Conservation (phyloP, 768 basidiomycete species). For the Lentinula lateritia region DNA sequence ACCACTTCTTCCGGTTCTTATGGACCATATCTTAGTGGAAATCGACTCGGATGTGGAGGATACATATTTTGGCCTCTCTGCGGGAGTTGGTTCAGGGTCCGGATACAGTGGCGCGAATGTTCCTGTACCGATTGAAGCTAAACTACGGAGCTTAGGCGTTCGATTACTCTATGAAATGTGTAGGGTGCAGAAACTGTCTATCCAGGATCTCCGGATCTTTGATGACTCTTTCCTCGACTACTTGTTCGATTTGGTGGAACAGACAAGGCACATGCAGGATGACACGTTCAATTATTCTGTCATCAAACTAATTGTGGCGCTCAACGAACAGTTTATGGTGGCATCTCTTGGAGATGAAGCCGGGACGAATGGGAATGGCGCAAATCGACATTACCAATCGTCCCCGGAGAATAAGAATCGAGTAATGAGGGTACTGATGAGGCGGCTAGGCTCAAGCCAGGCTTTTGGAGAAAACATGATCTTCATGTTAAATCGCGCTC, state of each 20-base stretch:
- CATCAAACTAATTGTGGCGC: slow-evolving; percentile 88
- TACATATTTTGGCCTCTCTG: slow-evolving; percentile 41
- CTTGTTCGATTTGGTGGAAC: slow-evolving; percentile 90
- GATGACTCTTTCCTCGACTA: slow-evolving; percentile 81
- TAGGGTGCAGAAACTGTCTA: slow-evolving; percentile 77
- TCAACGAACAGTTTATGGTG: slow-evolving; percentile 99
- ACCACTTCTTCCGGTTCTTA: slow-evolving; percentile 71
- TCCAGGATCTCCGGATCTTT: slow-evolving; percentile 79
- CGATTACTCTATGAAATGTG: slow-evolving; percentile 89
- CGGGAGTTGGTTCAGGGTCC: slow-evolving; percentile 3
- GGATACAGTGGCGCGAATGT: slow-evolving; percentile 33
- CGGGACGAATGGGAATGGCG: slow-evolving; percentile 1
- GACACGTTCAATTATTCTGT: slow-evolving; percentile 94
- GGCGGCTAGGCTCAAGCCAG: slow-evolving; percentile 80
- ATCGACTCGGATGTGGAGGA: slow-evolving; percentile 74
- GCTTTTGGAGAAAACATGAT: slow-evolving; percentile 99
- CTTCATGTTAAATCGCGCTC: slow-evolving; percentile 95
- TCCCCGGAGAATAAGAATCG: slow-evolving; percentile 57
- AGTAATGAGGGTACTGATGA: slow-evolving; percentile 76
- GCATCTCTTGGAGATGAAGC: slow-evolving; percentile 34
- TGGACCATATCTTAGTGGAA: slow-evolving; percentile 81
- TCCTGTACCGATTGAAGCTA: slow-evolving; percentile 77
- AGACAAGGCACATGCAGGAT: slow-evolving; percentile 81
- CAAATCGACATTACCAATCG: slow-evolving; percentile 1
- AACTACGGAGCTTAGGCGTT: slow-evolving; percentile 66